Conservation (phyloP, 257 asterid species). For the Plantago ovata region DNA sequence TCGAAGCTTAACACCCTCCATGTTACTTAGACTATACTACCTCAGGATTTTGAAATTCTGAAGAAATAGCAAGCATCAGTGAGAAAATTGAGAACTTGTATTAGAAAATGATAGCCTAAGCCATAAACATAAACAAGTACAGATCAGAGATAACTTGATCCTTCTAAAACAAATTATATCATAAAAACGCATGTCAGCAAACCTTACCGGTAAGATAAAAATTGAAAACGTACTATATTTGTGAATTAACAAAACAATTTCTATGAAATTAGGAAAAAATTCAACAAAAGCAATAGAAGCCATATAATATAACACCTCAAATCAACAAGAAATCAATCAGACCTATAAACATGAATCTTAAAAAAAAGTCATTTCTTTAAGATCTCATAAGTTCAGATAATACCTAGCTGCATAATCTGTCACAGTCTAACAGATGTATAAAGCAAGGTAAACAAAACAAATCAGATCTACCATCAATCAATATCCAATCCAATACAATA, state of each 20-base stretch:
- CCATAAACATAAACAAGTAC: slow-evolving; percentile 14
- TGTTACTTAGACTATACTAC: slow-evolving; percentile 35
- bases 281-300: slow-evolving; percentile 21
- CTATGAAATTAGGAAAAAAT: slow-evolving; percentile 15
- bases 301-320: slow-evolving; percentile 33
- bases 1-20: slow-evolving; percentile 49
- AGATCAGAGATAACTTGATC: slow-evolving; percentile 16
- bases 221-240: slow-evolving; percentile 5
- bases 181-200: slow-evolving; percentile 25
- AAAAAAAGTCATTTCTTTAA: no score
- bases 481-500: no score
- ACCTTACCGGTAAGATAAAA: slow-evolving; percentile 21
- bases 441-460: slow-evolving; percentile 36
- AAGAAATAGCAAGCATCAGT: slow-evolving; percentile 24
- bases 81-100: slow-evolving; percentile 22
- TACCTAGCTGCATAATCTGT: slow-evolving; percentile 31
- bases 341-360: slow-evolving; percentile 23
- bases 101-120: slow-evolving; percentile 7
- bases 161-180: slow-evolving; percentile 30
- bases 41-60: slow-evolving; percentile 18
- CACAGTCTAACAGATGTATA: slow-evolving; percentile 24
- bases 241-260: slow-evolving; percentile 24
- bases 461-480: slow-evolving; percentile 56
- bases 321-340: slow-evolving; percentile 30
- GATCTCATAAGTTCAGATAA: slow-evolving; percentile 68